Evolutionary conservation across 495 filamentous ascomycete genomes (phyloP), one percentile per base, ranked within the genome.

Genomic region (Umbilicaria muhlenbergii): DNA sequence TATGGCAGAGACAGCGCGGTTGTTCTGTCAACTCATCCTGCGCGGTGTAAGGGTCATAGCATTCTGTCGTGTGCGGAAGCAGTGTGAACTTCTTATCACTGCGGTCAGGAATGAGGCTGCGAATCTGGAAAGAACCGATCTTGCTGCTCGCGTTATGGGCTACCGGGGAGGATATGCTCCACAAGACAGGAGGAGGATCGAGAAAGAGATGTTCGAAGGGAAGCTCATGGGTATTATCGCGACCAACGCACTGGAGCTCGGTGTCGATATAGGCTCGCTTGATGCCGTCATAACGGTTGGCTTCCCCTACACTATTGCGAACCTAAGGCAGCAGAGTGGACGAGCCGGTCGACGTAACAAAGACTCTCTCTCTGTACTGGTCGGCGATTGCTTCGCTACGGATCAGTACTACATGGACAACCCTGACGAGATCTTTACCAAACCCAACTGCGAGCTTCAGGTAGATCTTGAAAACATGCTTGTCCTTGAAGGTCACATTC

Each of bases 361-460:
- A 51, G 91, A 99, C 62, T 94, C 87, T 3, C 64, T 99, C 6
- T 88, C 86, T 5, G 76, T 99, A 11, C 67, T 99, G 1, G 71
- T 99, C 3, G 91, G 91, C n/a, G 87, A 94, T 60, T 75, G 77
- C 42, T 94, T 88, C 49, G 81, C 91, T 14, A 86, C 85, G 0
- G 91, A 96, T 57, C 92, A 96, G 54, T 80, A 87, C 58, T 96
- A 91, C 61, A 98, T 96, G 91, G 71, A 82, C 41, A 94, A 95
- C 51, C 91, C 91, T 2, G 78, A 89, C 45, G 89, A 96, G 58
- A 83, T 98, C n/a, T 96, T 98, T 60, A 88, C 80, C 0, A 81
- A 82, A 47, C 87, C 88, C 0, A 94, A 94, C 53, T 82, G 77
- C 55, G 83, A 81, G 56, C 66, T 96, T 8, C 83, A 89, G 54